A percentile compares a stretch with the other conserved stretches of the same genome.
Conservation (phyloP, 148 eudicot species). For the Rhododendron ovatum region DNA sequence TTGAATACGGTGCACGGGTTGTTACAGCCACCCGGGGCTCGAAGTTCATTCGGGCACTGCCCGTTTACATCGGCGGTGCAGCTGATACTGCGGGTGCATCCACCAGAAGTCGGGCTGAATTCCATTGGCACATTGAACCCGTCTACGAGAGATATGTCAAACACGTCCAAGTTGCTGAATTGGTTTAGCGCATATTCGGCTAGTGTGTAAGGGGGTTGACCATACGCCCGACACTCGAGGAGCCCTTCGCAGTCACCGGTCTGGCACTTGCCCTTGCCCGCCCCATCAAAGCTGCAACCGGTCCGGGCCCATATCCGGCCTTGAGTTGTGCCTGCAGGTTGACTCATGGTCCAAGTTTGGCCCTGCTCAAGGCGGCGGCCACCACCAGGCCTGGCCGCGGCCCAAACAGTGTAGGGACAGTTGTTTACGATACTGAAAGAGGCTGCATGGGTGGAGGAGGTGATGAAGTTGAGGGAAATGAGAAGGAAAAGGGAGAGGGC, state of each 20-base stretch:
- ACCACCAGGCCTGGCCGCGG: neutral
- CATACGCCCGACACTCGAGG: conserved; percentile 30
- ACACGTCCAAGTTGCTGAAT: conserved; percentile 29
- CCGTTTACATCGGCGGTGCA: conserved; percentile 1
- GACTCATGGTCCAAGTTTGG: neutral
- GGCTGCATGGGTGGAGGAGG: neutral
- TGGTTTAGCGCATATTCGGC: conserved; percentile 39
- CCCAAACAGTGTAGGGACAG: neutral
- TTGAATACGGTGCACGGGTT: conserved; percentile 39
- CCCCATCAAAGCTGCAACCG: conserved; percentile 29
- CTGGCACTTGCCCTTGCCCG: conserved; percentile 29
- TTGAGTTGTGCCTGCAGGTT: neutral
- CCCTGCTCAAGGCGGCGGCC: neutral
- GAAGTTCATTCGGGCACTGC: conserved; percentile 27
- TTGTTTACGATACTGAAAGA: neutral
- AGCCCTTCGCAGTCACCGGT: conserved; percentile 53
- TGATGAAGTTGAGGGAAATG: conserved; percentile 16
- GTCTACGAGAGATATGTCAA: conserved; percentile 40
- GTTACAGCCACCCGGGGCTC: conserved; percentile 39
- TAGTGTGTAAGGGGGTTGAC: conserved; percentile 36
- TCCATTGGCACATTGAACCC: conserved; percentile 24
- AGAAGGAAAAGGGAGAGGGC: neutral
- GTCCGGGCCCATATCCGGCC: conserved; percentile 60
- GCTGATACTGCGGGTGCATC: conserved; percentile 10
- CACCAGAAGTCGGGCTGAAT: conserved; percentile 20